Evolutionary conservation across 805 yeast species (phyloP).

Genomic region (Cyberlindnera veronae): DNA sequence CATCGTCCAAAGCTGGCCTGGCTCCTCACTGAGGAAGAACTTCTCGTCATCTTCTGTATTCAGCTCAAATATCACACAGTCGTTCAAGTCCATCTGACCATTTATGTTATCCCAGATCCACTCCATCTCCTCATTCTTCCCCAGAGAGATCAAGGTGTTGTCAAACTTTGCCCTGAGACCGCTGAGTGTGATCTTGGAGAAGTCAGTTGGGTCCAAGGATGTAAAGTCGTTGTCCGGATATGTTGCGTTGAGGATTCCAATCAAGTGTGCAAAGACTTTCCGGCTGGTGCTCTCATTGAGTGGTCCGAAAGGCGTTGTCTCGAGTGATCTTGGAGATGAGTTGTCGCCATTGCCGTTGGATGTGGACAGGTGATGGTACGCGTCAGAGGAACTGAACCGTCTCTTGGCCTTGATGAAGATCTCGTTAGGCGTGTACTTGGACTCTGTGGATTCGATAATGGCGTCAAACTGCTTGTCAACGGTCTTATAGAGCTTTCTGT

Average conservation of each 20-base stretch:
- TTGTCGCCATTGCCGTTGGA: conserved; percentile 11
- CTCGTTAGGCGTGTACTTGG: conserved; percentile 21
- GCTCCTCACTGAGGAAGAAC: conserved; percentile 24
- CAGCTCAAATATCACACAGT: conserved; percentile 60
- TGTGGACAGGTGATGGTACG: conserved; percentile 9
- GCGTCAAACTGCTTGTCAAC: conserved; percentile 76
- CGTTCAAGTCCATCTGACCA: conserved; percentile 63
- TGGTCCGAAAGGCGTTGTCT: conserved; percentile 81
- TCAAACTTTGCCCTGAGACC: conserved; percentile 66
- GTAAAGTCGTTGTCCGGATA: conserved; percentile 97
- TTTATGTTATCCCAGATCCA: conserved; percentile 90
- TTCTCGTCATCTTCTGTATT: conserved; percentile 38
- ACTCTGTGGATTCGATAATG: conserved; percentile 31
- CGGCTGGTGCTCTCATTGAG: conserved; percentile 81
- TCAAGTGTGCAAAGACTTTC: conserved; percentile 84
- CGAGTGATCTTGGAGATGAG: conserved; percentile 17
- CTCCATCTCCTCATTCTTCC: conserved; percentile 45
- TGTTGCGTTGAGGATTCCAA: conserved; percentile 85
- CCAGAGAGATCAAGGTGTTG: conserved; percentile 67
- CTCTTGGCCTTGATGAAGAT: conserved; percentile 41
- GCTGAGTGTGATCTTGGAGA: conserved; percentile 46
- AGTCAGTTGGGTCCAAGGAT: conserved; percentile 74
- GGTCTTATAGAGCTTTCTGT: conserved; percentile 81
- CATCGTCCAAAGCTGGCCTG: conserved; percentile 39
- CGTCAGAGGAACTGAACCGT: conserved; percentile 30